phyloP scores from a whole-genome alignment of 306 rosid species.

The Prunus mira region DNA sequence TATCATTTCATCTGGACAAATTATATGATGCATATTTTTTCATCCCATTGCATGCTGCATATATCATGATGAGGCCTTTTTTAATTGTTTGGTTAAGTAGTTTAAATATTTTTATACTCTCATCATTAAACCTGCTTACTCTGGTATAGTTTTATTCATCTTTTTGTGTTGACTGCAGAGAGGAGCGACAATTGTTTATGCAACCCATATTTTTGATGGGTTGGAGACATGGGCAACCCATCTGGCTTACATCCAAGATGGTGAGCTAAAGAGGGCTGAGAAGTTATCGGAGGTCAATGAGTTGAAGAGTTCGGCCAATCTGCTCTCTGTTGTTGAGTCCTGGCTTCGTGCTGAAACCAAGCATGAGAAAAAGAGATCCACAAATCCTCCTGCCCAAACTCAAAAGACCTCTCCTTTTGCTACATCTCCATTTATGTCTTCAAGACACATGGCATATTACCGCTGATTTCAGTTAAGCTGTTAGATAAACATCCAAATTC shows the following conservation, averaged over 20 bases:
- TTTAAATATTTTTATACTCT: neutral
- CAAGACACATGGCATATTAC: conserved; percentile 88
- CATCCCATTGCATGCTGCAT: no score
- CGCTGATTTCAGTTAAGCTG: conserved; percentile 38
- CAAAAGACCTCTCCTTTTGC: conserved; percentile 39
- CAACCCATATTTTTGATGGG: conserved; percentile 97
- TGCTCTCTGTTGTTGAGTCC: conserved; percentile 84
- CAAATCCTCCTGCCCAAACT: conserved; percentile 33
- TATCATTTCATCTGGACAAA: neutral
- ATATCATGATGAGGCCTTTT: neutral
- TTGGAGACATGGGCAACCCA: conserved; percentile 97
- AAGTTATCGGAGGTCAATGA: conserved; percentile 68
- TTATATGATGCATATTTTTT: neutral
- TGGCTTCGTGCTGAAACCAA: conserved; percentile 90
- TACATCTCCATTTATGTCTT: conserved; percentile 58
- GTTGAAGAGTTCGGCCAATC: conserved; percentile 66
- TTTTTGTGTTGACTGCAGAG: conserved; percentile 47
- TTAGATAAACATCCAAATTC: neutral
- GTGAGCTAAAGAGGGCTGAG: conserved; percentile 70
- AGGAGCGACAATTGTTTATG: conserved; percentile 86
- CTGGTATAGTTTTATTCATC: neutral
- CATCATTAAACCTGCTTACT: neutral
- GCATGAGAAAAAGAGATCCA: conserved; percentile 55
- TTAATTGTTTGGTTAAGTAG: neutral
- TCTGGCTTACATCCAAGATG: conserved; percentile 92